Base-by-base conservation (phyloP, 192 early-diverging fungal genomes). In the Gaertneriomyces semiglobifer region DNA sequence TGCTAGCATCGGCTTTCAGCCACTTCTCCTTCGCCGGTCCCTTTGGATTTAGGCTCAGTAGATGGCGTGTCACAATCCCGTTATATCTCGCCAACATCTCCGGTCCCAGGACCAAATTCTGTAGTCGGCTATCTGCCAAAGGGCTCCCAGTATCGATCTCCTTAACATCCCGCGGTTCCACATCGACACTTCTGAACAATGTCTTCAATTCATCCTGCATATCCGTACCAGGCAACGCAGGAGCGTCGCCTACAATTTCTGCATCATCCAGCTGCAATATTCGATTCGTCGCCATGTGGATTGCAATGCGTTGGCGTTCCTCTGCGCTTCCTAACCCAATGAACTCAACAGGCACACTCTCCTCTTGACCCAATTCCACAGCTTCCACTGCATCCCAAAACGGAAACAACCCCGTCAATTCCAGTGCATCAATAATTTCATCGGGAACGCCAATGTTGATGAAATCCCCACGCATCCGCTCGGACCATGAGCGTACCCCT, bases 281-380 rank as follows among this genome's bases (percentile, higher is more conserved):
- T 6, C 3, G n/a, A 52, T n/a, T 18, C n/a, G 50, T 18, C 18
- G 62, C 48, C 7, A 71, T 19, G 18, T 58, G 44, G 10, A 60
- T 44, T 8, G 58, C 52, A 8, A 62, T 33, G 20, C 62, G 52
- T 48, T 57, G 53, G 16, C 8, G 38, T 42, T 71, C 69, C 62
- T 71, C 69, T 6, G 61, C 62, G 7, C 25, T 7, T 11, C 62
- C 61, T 43, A 71, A 58, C n/a, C 62, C 62, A 18, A 71, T 65
- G 18, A 54, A 71, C 62, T 64, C 69, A 2, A 71, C 69, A 38
- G 66, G 66, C 25, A 68, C 33, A 3, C 25, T 1, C 58, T 52
- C 14, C 6, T 44, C 58, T 16, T 48, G 47, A 9, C 58, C 53
- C 6, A 44, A 42, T 33, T 71, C 62, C 5, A 71, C 42, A 44